Base-by-base conservation (phyloP, 73 alveolate genomes). In the Paramecium tetraurelia region DNA sequence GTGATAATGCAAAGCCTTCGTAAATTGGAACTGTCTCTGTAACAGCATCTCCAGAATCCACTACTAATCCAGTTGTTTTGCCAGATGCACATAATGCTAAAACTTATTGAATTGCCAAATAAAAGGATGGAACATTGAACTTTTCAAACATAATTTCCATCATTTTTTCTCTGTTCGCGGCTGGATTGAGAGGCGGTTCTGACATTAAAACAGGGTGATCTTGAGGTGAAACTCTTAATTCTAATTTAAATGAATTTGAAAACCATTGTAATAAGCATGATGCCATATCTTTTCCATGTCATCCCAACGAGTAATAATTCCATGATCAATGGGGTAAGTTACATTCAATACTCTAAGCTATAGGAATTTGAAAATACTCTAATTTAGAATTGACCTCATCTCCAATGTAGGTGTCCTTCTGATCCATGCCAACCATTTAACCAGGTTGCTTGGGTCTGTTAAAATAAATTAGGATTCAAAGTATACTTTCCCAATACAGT, bases 1-100 rank as follows among this genome's bases (percentile, higher is more conserved):
- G 99, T 57, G 99, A 99, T 38, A 98, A 92, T 18, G 99, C 99
- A 87, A 94, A 98, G 12, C 99, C 99, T 90, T 98, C 99, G 93
- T 98, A 98, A 48, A 98, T 97, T 2, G 99, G 99, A 46, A 98
- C 99, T 48, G 98, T 94, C 85, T 96, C 96, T 20, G 99, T 95
- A 35, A 95, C 96, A 4, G 95, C 98, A 75, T 98, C 96, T 35
- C 99, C 99, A 58, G 98, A 95, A 92, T 98, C 99, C 58, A 99
- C 98, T 8, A 98, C 99, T 63, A 98, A 92, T 35, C 99, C 99
- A 40, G 99, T 98, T 10, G 99, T 98, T 90, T 98, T 95, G n/a
- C 99, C 99, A 27, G 99, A 96, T 27, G 99, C 98, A 92, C 93
- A 98, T 12, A 98, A 95, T 5, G 99, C 97, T 16, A 97, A 95